Evolutionary conservation across 164 flowering plant genomes (phyloP).

Genomic region (Cinnamomum chago): DNA sequence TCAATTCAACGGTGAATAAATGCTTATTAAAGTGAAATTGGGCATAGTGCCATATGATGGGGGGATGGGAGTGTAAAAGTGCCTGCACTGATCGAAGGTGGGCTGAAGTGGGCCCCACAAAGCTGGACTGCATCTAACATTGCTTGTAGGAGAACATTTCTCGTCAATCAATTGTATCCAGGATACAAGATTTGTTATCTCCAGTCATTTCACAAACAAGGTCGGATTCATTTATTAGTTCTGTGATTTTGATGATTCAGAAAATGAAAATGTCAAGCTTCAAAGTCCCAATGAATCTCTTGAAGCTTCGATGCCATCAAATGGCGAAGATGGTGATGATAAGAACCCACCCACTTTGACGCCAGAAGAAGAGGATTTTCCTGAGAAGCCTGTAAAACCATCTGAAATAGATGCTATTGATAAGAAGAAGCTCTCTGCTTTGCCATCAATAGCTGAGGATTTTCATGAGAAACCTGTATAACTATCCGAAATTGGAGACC

Average conservation of each 20-base stretch:
- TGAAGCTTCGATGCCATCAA: conserved; percentile 9
- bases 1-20: too few species aligned
- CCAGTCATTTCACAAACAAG: not conserved
- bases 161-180: conserved; percentile 24
- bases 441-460: conserved; percentile 17
- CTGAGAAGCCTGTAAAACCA: too few species aligned
- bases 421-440: conserved; percentile 13
- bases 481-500: conserved; percentile 11
- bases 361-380: too few species aligned
- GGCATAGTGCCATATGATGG: too few species aligned
- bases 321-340: conserved; percentile 9
- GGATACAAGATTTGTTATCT: conserved; percentile 32
- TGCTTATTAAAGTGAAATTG: too few species aligned
- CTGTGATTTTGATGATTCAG: conserved; percentile 21
- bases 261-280: conserved; percentile 21
- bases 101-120: too few species aligned
- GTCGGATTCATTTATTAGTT: not conserved
- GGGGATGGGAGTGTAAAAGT: too few species aligned
- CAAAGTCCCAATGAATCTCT: conserved; percentile 13
- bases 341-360: too few species aligned
- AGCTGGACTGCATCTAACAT: too few species aligned
- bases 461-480: conserved; percentile 20
- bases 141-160: too few species aligned
- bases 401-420: not conserved
- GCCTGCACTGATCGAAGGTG: too few species aligned